These are phyloP conservation scores for Dissophora ornata DNA, from an alignment of 192 early-diverging fungal species.

Conservation along the genomic window DNA sequence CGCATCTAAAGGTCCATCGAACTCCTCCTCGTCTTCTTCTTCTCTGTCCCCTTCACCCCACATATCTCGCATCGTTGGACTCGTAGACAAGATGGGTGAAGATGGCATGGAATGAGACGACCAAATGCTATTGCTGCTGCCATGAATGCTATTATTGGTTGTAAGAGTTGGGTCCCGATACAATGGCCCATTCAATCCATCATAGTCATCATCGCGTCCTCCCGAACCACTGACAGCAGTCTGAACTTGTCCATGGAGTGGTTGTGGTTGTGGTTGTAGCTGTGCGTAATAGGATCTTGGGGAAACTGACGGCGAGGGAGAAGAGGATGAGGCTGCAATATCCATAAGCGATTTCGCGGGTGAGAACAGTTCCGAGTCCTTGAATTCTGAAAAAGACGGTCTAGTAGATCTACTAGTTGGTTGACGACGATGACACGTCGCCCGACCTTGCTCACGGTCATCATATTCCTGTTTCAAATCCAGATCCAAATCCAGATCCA, in stretches of 20 bases:
- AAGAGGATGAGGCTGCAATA: slow-evolving; percentile 22
- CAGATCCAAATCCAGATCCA: too few species aligned
- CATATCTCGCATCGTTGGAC: slow-evolving; percentile 5
- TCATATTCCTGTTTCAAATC: too few species aligned
- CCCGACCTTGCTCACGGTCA: too few species aligned
- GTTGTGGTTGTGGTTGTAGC: not conserved
- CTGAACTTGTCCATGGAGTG: too few species aligned
- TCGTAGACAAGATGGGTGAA: not conserved
- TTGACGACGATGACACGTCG: too few species aligned
- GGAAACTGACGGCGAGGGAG: slow-evolving; percentile 10
- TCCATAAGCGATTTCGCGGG: slow-evolving; percentile 44
- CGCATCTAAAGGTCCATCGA: not conserved
- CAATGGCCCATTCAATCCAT: slow-evolving; percentile 7
- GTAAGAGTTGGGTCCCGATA: slow-evolving; percentile 14
- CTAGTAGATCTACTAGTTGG: not conserved
- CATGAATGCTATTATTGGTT: not conserved
- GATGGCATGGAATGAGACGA: slow-evolving; percentile 18
- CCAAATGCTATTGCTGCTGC: slow-evolving; percentile 8
- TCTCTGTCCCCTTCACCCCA: not conserved
- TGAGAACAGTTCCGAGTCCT: slow-evolving; percentile 38
- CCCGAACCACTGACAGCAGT: too few species aligned
- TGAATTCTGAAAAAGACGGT: slow-evolving; percentile 31
- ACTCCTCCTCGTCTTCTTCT: not conserved
- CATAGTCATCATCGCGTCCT: too few species aligned
- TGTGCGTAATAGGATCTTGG: not conserved